Base-by-base conservation (phyloP, 345 rosid genomes). In the Dipteronia sinensis region DNA sequence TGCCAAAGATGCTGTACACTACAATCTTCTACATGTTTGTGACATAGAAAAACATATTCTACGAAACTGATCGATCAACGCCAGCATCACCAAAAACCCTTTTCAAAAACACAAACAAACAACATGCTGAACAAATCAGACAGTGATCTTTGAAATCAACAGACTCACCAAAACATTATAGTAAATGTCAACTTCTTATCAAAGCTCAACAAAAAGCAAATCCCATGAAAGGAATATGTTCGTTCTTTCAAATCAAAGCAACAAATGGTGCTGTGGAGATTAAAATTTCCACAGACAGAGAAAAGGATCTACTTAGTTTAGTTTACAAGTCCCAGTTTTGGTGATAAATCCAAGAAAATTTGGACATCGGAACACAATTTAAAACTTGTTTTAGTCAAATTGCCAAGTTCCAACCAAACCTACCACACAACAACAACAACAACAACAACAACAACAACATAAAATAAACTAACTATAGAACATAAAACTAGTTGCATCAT, bases 41-140 rank as follows among this genome's bases (percentile, higher is more conserved):
- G 47, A 10, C 11, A 71, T 2, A 29, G 34, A 29, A 55, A 49
- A 8, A n/a, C 53, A 72, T 10, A 20, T 38, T 12, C 53, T 34
- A 72, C 13, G 44, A 72, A 10, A 73, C 16, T 73, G 34, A 29
- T 51, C 49, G 5, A 31, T 4, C 38, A 66, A 20, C 9, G 13
- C 46, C 17, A 19, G 17, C 27, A 11, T 31, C 29, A 10, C 71
- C 34, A 38, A 65, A 65, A 22, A 51, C 22, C 9, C 11, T 47
- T 47, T n/a, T 55, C 72, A 67, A 20, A 66, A 66, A 49, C 72
- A 75, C 78, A 62, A 62, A 59, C 27, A 59, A n/a, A 23, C 64
- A 75, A 15, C 70, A 64, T 29, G 13, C 69, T 1, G 16, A 63
- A 10, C 42, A 46, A 65, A 64, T 29, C 11, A 72, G 61, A 58